phyloP scores from a whole-genome alignment of 2,329 filamentous ascomycete genomes.

The Trichoderma arundinaceum region DNA sequence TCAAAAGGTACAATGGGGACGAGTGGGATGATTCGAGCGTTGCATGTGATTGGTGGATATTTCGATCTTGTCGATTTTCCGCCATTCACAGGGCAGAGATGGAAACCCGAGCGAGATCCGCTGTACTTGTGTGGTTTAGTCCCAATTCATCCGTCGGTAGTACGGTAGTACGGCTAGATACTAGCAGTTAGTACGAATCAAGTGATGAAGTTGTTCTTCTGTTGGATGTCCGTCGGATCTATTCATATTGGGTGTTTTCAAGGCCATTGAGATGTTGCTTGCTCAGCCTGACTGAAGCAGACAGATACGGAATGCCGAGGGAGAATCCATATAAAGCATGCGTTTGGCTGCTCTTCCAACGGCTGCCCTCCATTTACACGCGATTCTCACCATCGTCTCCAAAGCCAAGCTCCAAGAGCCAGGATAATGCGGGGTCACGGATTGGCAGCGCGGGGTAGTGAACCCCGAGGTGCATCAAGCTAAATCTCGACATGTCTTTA shows the following conservation, averaged over 20 bases:
- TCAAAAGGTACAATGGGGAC: not conserved
- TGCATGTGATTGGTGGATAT: conserved; percentile 24
- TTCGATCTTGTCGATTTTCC: not conserved
- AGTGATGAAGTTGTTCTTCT: too few species aligned
- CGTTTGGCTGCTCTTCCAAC: too few species aligned
- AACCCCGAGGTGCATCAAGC: not conserved
- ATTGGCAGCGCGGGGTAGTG: conserved; percentile 18
- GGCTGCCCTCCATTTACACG: too few species aligned
- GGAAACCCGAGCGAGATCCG: conserved; percentile 1
- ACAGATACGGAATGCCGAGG: too few species aligned
- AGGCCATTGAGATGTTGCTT: too few species aligned
- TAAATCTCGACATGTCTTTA: too few species aligned
- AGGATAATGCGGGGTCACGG: conserved; percentile 16
- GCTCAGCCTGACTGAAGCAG: too few species aligned
- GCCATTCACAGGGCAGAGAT: conserved; percentile 9
- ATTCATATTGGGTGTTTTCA: not conserved
- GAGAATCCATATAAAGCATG: too few species aligned
- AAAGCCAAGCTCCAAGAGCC: not conserved
- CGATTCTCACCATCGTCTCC: not conserved
- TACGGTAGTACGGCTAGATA: conserved; percentile 1
- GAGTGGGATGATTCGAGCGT: not conserved
- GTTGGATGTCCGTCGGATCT: conserved; percentile 9
- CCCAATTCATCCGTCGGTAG: conserved; percentile 29
- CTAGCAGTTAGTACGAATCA: not conserved
- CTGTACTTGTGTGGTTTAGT: conserved; percentile 12